Conservation (phyloP, 2,329 filamentous ascomycete species). For the Lachnellula hyalina region DNA sequence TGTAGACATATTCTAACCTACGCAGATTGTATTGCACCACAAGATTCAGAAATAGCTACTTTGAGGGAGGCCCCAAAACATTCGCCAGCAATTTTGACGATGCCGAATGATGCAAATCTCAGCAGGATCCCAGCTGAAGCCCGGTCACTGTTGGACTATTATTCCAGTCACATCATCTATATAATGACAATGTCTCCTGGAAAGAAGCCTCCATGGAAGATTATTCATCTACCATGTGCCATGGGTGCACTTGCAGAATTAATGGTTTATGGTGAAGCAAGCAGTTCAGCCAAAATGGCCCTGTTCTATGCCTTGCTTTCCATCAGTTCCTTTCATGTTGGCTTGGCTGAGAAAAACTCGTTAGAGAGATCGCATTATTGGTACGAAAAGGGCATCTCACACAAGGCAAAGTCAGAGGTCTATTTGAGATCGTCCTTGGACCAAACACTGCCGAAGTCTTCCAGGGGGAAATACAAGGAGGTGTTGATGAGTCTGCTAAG, state of each 20-base stretch:
- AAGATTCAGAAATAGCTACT: neutral
- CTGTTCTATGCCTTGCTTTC: conserved; percentile 13
- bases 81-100: neutral
- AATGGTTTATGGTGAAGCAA: conserved; percentile 10
- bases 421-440: conserved; percentile 5
- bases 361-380: conserved; percentile 3
- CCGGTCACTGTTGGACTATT: conserved; percentile 9
- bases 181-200: conserved; percentile 12
- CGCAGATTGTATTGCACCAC: neutral
- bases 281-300: conserved; percentile 11
- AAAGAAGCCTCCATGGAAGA: conserved; percentile 14
- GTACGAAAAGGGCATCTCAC: conserved; percentile 2
- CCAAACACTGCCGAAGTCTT: conserved; percentile 4
- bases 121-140: conserved; percentile 12
- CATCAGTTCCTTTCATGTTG: conserved; percentile 13
- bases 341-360: conserved; percentile 1
- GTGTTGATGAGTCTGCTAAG: conserved; percentile 12
- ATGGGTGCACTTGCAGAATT: conserved; percentile 15
- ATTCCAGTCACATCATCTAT: conserved; percentile 8
- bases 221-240: conserved; percentile 15
- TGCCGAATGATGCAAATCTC: conserved; percentile 7
- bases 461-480: conserved; percentile 15
- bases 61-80: neutral
- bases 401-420: neutral
- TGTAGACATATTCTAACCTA: neutral